phyloP scores from a whole-genome alignment of 2,329 filamentous ascomycete genomes.

The Aspergillus terreus region DNA sequence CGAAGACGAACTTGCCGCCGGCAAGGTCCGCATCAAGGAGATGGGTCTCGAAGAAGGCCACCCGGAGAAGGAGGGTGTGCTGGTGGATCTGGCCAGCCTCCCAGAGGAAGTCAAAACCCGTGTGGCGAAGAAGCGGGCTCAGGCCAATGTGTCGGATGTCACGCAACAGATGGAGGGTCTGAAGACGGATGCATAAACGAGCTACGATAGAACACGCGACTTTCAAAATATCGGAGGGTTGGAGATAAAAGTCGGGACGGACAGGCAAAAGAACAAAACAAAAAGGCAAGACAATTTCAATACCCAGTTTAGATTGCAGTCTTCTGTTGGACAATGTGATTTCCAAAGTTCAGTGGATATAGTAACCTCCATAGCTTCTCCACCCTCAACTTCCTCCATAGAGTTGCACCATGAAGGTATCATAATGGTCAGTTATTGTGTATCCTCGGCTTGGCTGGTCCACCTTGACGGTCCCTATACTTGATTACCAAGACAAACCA shows the following conservation, averaged over 20 bases:
- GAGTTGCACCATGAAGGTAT: too few relatives aligned
- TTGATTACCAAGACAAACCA: too few relatives aligned
- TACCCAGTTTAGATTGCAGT: neutral
- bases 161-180: neutral
- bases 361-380: neutral
- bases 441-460: too few relatives aligned
- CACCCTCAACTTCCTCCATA: neutral
- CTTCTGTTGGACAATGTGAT: neutral
- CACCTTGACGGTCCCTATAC: too few relatives aligned
- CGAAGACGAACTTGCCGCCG: constrained; percentile 79
- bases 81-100: constrained; percentile 56
- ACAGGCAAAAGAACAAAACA: neutral
- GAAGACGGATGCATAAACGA: neutral
- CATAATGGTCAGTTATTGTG: too few relatives aligned
- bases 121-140: neutral
- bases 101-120: constrained; percentile 19
- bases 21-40: constrained; percentile 86
- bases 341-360: neutral
- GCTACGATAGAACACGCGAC: too few relatives aligned
- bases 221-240: neutral
- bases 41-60: constrained; percentile 75
- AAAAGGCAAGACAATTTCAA: neutral
- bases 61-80: constrained; percentile 82
- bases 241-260: neutral
- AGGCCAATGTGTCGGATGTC: neutral